Evolutionary conservation across 169 alveolate genomes (phyloP).

Genomic region (Cyclospora cayetanensis): DNA sequence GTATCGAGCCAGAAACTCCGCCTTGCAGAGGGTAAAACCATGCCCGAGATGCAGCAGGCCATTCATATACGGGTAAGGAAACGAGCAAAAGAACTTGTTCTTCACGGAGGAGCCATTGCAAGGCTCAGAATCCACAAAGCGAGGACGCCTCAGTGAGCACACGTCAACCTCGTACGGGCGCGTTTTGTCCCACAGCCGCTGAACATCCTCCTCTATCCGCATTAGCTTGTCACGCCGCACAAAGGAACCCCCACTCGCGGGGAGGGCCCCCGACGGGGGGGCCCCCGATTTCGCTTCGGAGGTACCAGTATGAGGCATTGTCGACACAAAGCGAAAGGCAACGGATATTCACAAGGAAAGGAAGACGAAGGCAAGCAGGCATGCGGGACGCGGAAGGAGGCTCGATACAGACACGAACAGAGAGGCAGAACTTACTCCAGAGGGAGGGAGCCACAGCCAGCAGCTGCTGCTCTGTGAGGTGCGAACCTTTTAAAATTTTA

Average conservation of each 20-base stretch:
- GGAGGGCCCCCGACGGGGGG: background rate
- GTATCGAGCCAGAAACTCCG: slow-evolving; percentile 97
- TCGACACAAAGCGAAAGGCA: too few relatives aligned
- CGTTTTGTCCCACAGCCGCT: slow-evolving; percentile 71
- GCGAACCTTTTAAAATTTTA: too few relatives aligned
- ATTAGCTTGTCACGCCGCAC: slow-evolving; percentile 70
- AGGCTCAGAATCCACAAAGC: background rate
- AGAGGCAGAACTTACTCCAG: too few relatives aligned
- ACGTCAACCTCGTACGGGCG: slow-evolving; percentile 69
- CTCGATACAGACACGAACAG: too few relatives aligned
- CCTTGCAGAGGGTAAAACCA: slow-evolving; percentile 96
- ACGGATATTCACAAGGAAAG: too few relatives aligned
- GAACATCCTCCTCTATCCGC: slow-evolving; percentile 66
- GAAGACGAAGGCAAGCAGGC: too few relatives aligned
- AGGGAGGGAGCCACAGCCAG: too few relatives aligned
- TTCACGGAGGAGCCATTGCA: slow-evolving; percentile 30
- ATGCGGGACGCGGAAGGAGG: too few relatives aligned
- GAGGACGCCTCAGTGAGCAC: background rate
- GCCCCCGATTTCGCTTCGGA: slow-evolving; percentile 17
- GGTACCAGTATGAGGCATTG: background rate
- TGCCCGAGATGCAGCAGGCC: slow-evolving; percentile 99
- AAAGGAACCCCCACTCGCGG: slow-evolving; percentile 41
- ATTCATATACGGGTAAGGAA: slow-evolving; percentile 99
- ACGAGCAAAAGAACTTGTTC: slow-evolving; percentile 94
- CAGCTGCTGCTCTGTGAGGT: too few relatives aligned